Evolutionary conservation across 345 rosid genomes (phyloP).

Genomic region (Citrus cavaleriei): DNA sequence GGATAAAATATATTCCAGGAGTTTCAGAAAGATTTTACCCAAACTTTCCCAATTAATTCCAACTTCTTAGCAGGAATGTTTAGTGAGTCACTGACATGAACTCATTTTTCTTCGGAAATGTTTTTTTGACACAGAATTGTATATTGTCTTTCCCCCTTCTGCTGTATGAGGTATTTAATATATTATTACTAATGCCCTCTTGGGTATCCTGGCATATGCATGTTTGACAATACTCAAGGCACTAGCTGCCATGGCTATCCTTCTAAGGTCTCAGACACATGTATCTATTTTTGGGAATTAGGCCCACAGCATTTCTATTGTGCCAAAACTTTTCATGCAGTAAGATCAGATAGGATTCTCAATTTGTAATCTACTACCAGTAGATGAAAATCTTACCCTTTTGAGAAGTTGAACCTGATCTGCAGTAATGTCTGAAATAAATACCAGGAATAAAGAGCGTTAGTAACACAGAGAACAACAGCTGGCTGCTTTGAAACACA

Average conservation of each 20-base stretch:
- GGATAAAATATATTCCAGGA: neutral
- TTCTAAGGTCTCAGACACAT: neutral
- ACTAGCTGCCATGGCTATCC: neutral
- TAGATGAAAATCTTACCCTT: slow-evolving; percentile 36
- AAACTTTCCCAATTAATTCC: neutral
- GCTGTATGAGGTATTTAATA: neutral
- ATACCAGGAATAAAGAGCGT: neutral
- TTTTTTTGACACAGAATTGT: neutral
- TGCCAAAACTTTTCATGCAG: neutral
- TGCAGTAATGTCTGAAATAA: slow-evolving; percentile 75
- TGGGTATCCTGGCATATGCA: neutral
- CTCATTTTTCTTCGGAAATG: neutral
- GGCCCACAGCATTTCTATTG: neutral
- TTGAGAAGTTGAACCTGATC: slow-evolving; percentile 77
- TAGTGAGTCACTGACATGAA: neutral
- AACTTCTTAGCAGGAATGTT: neutral
- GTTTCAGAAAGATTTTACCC: neutral
- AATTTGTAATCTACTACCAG: neutral
- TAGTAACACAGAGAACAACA: neutral
- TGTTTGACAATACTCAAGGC: neutral
- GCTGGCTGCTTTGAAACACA: neutral
- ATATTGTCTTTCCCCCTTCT: neutral
- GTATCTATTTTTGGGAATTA: neutral
- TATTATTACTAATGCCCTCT: neutral
- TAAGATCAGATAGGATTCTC: neutral